Evolutionary conservation across 2,329 filamentous ascomycete genomes (phyloP), one percentile per base, ranked within the genome.

Genomic region (Colletotrichum orchidophilum): DNA sequence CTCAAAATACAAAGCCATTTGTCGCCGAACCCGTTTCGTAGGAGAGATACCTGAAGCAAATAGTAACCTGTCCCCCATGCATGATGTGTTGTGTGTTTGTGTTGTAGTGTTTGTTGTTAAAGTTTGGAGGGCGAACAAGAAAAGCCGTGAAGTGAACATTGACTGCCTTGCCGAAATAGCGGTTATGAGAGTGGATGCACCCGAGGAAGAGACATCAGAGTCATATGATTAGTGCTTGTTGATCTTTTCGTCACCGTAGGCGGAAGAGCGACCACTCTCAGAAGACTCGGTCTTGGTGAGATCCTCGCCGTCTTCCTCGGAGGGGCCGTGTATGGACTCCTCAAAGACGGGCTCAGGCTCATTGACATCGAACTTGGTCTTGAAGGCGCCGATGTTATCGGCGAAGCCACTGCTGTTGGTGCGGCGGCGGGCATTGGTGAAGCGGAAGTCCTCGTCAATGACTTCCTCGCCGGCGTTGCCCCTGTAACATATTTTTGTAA

Each of bases 321-420:
- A 77, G 21, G 91, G 87, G 33, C 94, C 94, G 78, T 97, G 94
- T 70, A 96, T 73, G 65, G 90, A 88, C 83, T 98, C 95, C 81
- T 98, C 95, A 76, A 97, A 97, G 78, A 97, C 93, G 50, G 95
- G 95, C 78, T 98, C 96, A 21, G 90, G 87, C 77, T 98, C 96
- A 80, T 94, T 88, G 76, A 93, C 87, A 83, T 99, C 96, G 81
- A 98, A 98, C 86, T 99, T 99, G 83, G 95, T 97, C 88, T 96
- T 97, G 86, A 97, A 94, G 80, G 95, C 90, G 72, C 89, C 88
- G 76, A 94, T 85, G 77, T 90, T 87, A 78, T 90, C 88, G 66
- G 90, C 91, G 76, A 92, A 88, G 78, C 88, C 91, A 84, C 92
- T 95, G 81, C 93, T 96, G 86, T 98, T 98, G 83, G 94, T 97